Conservation (phyloP, 2,329 filamentous ascomycete species). For the Bipolaris bicolor region DNA sequence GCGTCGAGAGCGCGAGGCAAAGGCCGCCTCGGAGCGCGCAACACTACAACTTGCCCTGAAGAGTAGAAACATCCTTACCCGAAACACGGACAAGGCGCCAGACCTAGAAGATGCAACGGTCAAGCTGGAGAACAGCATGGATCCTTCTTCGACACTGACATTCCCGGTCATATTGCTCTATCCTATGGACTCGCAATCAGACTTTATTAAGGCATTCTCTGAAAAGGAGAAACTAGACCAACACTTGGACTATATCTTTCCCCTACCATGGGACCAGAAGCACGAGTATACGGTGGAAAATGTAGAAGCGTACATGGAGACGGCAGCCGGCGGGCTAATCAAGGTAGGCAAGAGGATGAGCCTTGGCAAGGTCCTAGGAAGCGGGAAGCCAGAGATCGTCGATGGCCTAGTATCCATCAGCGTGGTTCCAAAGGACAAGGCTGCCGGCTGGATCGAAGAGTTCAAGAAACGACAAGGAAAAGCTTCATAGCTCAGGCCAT, state of each 20-base stretch:
- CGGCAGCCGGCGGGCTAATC: slow-evolving; percentile 75
- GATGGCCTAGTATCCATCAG: slow-evolving; percentile 85
- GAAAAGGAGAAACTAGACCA: slow-evolving; percentile 77
- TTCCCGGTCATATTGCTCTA: slow-evolving; percentile 88
- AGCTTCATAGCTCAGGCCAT: background rate
- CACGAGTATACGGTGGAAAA: slow-evolving; percentile 67
- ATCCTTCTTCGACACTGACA: slow-evolving; percentile 71
- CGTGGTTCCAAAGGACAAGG: slow-evolving; percentile 75
- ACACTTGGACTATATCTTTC: slow-evolving; percentile 85
- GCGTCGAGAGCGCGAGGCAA: slow-evolving; percentile 63
- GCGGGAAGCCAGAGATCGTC: slow-evolving; percentile 82
- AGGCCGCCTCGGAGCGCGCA: slow-evolving; percentile 61
- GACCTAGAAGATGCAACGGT: slow-evolving; percentile 86
- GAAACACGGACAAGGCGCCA: slow-evolving; percentile 72
- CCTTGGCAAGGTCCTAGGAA: slow-evolving; percentile 74
- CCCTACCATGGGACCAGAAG: slow-evolving; percentile 80
- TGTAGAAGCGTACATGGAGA: slow-evolving; percentile 93
- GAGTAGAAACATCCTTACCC: slow-evolving; percentile 72
- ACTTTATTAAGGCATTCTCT: slow-evolving; percentile 87
- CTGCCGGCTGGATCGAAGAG: slow-evolving; percentile 78
- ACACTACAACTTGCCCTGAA: slow-evolving; percentile 62
- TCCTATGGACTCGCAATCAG: slow-evolving; percentile 78
- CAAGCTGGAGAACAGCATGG: slow-evolving; percentile 72
- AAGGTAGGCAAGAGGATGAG: slow-evolving; percentile 88
- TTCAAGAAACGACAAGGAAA: slow-evolving; percentile 73